phyloP scores from a whole-genome alignment of 2,329 filamentous ascomycete genomes.

The Fusarium agapanthi region DNA sequence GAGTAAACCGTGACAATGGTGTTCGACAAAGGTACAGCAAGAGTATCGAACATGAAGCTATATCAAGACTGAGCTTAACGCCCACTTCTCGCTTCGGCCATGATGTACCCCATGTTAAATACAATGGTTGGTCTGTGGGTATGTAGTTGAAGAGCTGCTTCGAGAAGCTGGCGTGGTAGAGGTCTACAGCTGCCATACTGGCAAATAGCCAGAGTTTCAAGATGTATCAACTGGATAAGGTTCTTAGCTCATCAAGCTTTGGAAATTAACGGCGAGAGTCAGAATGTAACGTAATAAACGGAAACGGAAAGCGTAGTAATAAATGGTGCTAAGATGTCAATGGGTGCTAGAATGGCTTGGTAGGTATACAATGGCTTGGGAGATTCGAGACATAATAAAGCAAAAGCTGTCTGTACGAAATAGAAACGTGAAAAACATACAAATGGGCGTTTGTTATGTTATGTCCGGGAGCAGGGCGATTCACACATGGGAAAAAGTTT shows the following conservation, averaged over 20 bases:
- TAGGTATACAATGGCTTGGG: neutral
- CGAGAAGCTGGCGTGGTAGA: slow-evolving; percentile 24
- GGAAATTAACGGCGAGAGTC: neutral
- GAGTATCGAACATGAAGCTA: slow-evolving; percentile 42
- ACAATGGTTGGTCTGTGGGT: neutral
- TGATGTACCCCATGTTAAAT: neutral
- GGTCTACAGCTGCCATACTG: slow-evolving; percentile 19
- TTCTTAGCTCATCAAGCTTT: slow-evolving; percentile 11
- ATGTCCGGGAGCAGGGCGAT: slow-evolving; percentile 2
- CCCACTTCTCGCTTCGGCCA: slow-evolving; percentile 17
- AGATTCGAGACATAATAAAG: neutral
- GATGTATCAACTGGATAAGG: neutral
- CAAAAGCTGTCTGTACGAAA: neutral
- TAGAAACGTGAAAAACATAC: slow-evolving; percentile 15
- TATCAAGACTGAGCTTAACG: slow-evolving; percentile 35
- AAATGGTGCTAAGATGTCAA: neutral
- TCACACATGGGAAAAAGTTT: slow-evolving; percentile 20
- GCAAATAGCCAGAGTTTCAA: neutral
- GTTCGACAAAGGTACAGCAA: slow-evolving; percentile 43
- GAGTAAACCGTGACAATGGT: slow-evolving; percentile 43
- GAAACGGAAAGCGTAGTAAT: neutral
- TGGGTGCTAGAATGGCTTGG: neutral
- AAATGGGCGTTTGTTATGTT: slow-evolving; percentile 11
- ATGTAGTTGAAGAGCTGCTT: slow-evolving; percentile 13
- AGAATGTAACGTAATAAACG: neutral